A percentile compares a stretch with the other conserved stretches of the same genome.
Evolutionary conservation across 2,329 filamentous ascomycete species (phyloP).

Genomic region (Penicillium sp.): DNA sequence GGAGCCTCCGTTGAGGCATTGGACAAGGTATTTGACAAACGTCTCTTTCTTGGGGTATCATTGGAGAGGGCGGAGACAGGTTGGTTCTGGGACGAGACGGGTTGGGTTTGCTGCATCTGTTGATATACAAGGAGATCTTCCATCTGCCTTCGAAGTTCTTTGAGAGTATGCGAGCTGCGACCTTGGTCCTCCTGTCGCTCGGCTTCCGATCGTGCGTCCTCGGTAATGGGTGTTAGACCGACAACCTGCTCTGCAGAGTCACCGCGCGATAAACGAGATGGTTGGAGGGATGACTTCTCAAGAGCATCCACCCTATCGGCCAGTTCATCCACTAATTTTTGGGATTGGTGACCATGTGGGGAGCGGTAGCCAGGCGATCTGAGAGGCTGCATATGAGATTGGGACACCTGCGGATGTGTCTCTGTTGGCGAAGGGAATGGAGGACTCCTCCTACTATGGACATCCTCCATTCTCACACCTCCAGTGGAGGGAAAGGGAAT

Average conservation of each 20-base stretch:
- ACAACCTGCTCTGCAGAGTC: slow-evolving; percentile 14
- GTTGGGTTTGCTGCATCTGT: slow-evolving; percentile 32
- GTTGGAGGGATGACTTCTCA: background rate
- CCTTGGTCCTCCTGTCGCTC: slow-evolving; percentile 25
- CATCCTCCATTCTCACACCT: slow-evolving; percentile 31
- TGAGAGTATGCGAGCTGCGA: slow-evolving; percentile 32
- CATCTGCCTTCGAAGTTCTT: slow-evolving; percentile 37
- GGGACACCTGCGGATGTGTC: slow-evolving; percentile 27
- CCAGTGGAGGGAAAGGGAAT: slow-evolving; percentile 24
- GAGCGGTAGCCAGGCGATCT: slow-evolving; percentile 18
- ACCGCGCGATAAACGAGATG: slow-evolving; percentile 19
- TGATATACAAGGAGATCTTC: slow-evolving; percentile 36
- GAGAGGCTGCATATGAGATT: slow-evolving; percentile 19
- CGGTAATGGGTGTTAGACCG: slow-evolving; percentile 16
- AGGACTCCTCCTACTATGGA: slow-evolving; percentile 33
- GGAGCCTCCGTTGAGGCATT: slow-evolving; percentile 20
- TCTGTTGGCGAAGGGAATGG: slow-evolving; percentile 35
- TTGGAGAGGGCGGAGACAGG: slow-evolving; percentile 10
- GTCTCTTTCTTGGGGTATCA: slow-evolving; percentile 25
- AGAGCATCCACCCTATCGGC: slow-evolving; percentile 7
- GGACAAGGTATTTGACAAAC: slow-evolving; percentile 25
- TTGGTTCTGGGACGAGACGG: slow-evolving; percentile 15
- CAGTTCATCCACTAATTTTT: slow-evolving; percentile 10
- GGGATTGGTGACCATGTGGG: slow-evolving; percentile 13
- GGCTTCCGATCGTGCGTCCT: slow-evolving; percentile 19